phyloP scores from a whole-genome alignment of 2,329 filamentous ascomycete genomes.

The Xylariaceae sp. region DNA sequence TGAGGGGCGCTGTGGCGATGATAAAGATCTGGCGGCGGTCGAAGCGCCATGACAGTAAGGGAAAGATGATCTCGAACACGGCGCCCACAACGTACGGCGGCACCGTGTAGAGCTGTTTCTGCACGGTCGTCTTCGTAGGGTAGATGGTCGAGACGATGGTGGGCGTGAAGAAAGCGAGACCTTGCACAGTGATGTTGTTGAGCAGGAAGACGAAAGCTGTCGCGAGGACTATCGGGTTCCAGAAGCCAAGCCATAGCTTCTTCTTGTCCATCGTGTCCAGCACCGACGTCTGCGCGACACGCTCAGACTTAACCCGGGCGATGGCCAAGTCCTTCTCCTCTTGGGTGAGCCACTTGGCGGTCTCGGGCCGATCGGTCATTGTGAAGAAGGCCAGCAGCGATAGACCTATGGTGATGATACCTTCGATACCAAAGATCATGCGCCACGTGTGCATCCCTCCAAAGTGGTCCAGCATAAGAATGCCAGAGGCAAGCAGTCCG shows the following conservation, averaged over 20 bases:
- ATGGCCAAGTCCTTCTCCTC: constrained; percentile 65
- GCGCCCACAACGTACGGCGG: constrained; percentile 67
- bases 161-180: constrained; percentile 64
- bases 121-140: constrained; percentile 49
- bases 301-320: constrained; percentile 64
- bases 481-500: constrained; percentile 60
- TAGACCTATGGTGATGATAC: constrained; percentile 50
- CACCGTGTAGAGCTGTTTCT: constrained; percentile 66
- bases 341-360: constrained; percentile 59
- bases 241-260: constrained; percentile 59
- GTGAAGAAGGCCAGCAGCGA: constrained; percentile 59
- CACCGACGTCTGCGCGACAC: constrained; percentile 56
- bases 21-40: constrained; percentile 60
- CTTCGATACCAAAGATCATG: constrained; percentile 33
- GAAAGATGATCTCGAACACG: constrained; percentile 61
- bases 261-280: constrained; percentile 57
- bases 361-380: constrained; percentile 64
- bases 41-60: constrained; percentile 56
- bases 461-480: constrained; percentile 57
- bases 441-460: constrained; percentile 24
- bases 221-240: constrained; percentile 48
- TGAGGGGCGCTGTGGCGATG: constrained; percentile 54
- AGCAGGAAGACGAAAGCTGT: constrained; percentile 24
- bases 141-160: constrained; percentile 70
- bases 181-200: constrained; percentile 60